Base-by-base conservation (phyloP, 2,329 filamentous ascomycete species). In the Pseudogymnoascus sp. region DNA sequence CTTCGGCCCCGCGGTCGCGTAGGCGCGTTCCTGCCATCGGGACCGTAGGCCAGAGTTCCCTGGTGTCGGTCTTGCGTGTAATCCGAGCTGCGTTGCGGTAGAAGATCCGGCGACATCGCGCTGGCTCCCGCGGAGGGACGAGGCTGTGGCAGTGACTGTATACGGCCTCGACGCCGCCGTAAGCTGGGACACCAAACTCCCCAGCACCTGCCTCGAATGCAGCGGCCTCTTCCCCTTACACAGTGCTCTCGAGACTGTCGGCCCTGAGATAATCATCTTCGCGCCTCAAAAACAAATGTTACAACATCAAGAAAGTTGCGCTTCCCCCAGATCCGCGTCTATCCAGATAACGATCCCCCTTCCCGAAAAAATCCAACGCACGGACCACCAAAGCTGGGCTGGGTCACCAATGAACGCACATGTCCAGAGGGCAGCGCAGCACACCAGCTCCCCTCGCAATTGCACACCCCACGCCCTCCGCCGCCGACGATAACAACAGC, bases 351-450 rank as follows among this genome's bases (percentile, higher is more conserved):
- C 46, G 46, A 16, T 5, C n/a, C 42, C 46, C 25, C 3, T 18
- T 53, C 46, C 46, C 46, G 46, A 53, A 53, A 53, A 53, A 53
- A 34, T 53, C n/a, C 16, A 31, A 25, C 25, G 46, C 46, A 53
- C 46, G 25, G 46, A 53, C 46, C 46, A 53, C 23, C 46, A 53
- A 53, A 53, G 46, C 46, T 53, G 23, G 36, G 7, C 46, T 53
- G 46, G 46, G 46, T 53, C 46, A 53, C 46, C 46, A 53, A 53
- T 53, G 46, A 53, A 53, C 46, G 46, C 46, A 53, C 46, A 53
- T 53, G 46, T 53, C 25, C 25, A 53, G 25, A 16, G 46, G 18
- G 18, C 40, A 12, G 11, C 18, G 18, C 18, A 53, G n/a, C 46
- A 5, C 46, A 53, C 46, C 46, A 53, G 46, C 25, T 53, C 25